These are phyloP conservation scores for Ganoderma sp. DNA, from an alignment of 1,284 basidiomycete species.

Conservation along the genomic window DNA sequence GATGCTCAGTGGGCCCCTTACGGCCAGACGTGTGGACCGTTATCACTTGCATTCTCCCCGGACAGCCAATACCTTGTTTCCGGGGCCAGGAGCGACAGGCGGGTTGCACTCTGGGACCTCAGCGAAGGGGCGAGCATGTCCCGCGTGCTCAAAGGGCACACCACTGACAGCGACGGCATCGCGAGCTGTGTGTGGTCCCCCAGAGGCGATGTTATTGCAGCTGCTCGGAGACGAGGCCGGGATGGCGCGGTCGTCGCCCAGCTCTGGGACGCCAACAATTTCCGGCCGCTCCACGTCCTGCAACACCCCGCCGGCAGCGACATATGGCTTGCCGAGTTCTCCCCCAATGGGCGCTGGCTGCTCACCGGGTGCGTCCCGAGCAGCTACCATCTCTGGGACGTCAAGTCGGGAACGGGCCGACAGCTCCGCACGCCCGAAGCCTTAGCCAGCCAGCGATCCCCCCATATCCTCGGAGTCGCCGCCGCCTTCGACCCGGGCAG, in stretches of 20 bases:
- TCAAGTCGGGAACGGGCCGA: neutral
- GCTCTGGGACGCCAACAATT: slow-evolving; percentile 28
- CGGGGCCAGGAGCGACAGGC: slow-evolving; percentile 25
- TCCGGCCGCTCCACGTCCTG: slow-evolving; percentile 13
- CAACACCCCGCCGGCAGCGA: slow-evolving; percentile 21
- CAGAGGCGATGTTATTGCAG: slow-evolving; percentile 25
- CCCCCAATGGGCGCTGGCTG: neutral
- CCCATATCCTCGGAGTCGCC: no score
- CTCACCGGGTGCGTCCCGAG: neutral
- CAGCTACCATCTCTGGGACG: neutral
- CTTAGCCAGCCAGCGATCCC: no score
- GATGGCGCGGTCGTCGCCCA: slow-evolving; percentile 6
- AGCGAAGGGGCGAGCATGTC: slow-evolving; percentile 5
- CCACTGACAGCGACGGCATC: slow-evolving; percentile 15
- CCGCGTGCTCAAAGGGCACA: slow-evolving; percentile 25
- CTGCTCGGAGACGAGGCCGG: slow-evolving; percentile 25
- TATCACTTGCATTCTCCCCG: slow-evolving; percentile 35
- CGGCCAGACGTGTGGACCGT: neutral
- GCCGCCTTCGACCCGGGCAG: slow-evolving; percentile 34
- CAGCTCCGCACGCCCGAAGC: no score
- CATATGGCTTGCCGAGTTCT: slow-evolving; percentile 2
- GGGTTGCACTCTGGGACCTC: slow-evolving; percentile 30
- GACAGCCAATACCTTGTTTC: slow-evolving; percentile 31
- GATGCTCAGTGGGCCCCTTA: no score
- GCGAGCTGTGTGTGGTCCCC: slow-evolving; percentile 30